These are phyloP conservation scores for Roridomyces roridus DNA, from an alignment of 768 basidiomycete genomes.

Conservation along the genomic window DNA sequence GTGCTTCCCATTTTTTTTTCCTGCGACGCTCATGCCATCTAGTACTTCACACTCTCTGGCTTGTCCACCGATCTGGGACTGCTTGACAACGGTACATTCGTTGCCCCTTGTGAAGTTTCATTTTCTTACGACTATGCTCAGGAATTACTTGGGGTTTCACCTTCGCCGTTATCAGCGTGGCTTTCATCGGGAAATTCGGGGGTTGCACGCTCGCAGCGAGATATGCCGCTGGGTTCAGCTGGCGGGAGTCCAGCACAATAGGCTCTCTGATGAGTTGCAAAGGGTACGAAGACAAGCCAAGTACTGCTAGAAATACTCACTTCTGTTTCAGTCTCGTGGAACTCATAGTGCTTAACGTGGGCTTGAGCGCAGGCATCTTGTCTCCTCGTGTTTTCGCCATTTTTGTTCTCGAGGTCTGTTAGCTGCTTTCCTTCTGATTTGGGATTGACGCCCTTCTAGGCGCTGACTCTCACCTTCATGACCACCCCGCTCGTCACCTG, in stretches of 20 bases:
- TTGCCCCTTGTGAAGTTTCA: neutral
- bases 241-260: slow-evolving; percentile 83
- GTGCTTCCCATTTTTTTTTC: slow-evolving; percentile 16
- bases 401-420: slow-evolving; percentile 73
- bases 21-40: neutral
- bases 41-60: slow-evolving; percentile 95
- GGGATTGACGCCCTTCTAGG: no score
- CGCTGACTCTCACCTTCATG: slow-evolving; percentile 82
- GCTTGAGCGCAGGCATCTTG: slow-evolving; percentile 81
- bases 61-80: slow-evolving; percentile 88
- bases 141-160: slow-evolving; percentile 90
- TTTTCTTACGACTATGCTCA: slow-evolving; percentile 26
- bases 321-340: slow-evolving; percentile 71
- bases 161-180: slow-evolving; percentile 75
- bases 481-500: slow-evolving; percentile 77
- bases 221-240: slow-evolving; percentile 71
- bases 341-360: slow-evolving; percentile 95
- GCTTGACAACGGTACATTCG: slow-evolving; percentile 67
- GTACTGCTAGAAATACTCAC: neutral
- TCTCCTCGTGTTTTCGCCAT: slow-evolving; percentile 82
- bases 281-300: slow-evolving; percentile 57
- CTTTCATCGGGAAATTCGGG: slow-evolving; percentile 89
- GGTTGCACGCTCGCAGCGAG: slow-evolving; percentile 79
- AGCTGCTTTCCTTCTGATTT: neutral
- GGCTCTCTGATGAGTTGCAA: slow-evolving; percentile 97